Conservation (phyloP, 2,329 filamentous ascomycete species). For the Trichoderma hamatum region DNA sequence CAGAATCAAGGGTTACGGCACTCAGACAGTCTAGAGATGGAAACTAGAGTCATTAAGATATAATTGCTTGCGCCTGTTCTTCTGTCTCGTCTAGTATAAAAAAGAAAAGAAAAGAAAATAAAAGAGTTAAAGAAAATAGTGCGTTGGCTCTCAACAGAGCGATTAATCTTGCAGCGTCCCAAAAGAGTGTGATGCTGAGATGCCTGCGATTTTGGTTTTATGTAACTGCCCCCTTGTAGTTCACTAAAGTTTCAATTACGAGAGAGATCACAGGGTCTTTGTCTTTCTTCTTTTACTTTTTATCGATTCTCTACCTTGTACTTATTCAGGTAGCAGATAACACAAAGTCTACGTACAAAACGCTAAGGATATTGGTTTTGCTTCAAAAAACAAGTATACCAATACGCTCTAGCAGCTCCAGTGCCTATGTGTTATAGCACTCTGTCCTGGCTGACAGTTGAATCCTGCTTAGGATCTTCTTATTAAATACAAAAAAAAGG, state of each 20-base stretch:
- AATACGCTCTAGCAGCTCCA: constrained; percentile 13
- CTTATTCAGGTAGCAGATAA: neutral
- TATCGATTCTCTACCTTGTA: constrained; percentile 10
- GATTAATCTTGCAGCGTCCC: neutral
- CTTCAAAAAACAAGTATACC: constrained; percentile 6
- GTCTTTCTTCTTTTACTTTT: neutral
- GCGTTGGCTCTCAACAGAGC: neutral
- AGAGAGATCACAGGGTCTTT: neutral
- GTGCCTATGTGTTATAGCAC: constrained; percentile 5
- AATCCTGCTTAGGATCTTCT: neutral
- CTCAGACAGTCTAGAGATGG: constrained; percentile 65
- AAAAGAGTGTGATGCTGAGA: neutral
- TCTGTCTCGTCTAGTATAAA: neutral
- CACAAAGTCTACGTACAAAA: constrained; percentile 11
- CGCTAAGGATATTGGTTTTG: constrained; percentile 12
- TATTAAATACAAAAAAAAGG: constrained; percentile 24
- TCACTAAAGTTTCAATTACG: neutral
- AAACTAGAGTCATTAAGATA: neutral
- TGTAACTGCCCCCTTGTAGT: neutral
- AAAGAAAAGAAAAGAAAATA: neutral
- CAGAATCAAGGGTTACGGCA: constrained; percentile 91
- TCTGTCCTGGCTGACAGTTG: neutral
- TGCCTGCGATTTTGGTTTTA: neutral
- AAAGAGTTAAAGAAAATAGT: neutral
- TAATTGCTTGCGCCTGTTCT: neutral